Base-by-base conservation (phyloP, 352 stramenopile genomes). In the Pythium plurisporium region DNA sequence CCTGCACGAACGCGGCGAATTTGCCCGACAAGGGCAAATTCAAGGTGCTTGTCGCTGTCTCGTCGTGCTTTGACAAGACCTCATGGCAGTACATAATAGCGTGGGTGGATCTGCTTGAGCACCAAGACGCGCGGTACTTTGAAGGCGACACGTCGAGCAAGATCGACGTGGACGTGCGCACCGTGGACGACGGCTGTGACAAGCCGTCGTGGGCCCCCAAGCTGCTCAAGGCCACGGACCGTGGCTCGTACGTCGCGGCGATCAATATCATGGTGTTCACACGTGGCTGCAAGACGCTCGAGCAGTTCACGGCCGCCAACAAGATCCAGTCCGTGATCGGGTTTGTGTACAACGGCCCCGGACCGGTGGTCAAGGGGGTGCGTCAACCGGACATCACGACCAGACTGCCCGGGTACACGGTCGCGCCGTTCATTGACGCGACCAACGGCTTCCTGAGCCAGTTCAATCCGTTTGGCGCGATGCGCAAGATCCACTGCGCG, bases 401-500 rank as follows among this genome's bases (percentile, higher is more conserved):
- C 3, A 15, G 19, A 19, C 50, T 58, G 8, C 26, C 40, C 4
- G 50, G 50, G 19, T 58, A 58, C 38, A 49, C 37, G 17, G 10
- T 5, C 26, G 38, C 37, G 4, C 2, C n/a, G 37, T 38, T n/a
- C 25, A 30, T 48, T 8, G 40, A 47, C 14, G 27, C 12, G 2
- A 37, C 50, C 10, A 49, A 31, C 20, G 47, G 47, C 23, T 58
- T 58, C 20, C 17, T 58, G 6, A 19, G 38, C 30, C 25, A 15
- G 14, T 47, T 79, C 64, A 82, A 85, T 30, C 76, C 79, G 45
- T 80, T 83, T 55, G 70, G 54, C 5, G 47, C 77, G 23, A 58
- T 55, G n/a, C 70, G 73, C 0, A 63, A 60, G 7, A 23, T 80
- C 22, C 42, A 79, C 10, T 89, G 79, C 38, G 46, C 53, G 1